Base-by-base conservation (phyloP, 202 grass and related monocot species). In the Zizania palustris region DNA sequence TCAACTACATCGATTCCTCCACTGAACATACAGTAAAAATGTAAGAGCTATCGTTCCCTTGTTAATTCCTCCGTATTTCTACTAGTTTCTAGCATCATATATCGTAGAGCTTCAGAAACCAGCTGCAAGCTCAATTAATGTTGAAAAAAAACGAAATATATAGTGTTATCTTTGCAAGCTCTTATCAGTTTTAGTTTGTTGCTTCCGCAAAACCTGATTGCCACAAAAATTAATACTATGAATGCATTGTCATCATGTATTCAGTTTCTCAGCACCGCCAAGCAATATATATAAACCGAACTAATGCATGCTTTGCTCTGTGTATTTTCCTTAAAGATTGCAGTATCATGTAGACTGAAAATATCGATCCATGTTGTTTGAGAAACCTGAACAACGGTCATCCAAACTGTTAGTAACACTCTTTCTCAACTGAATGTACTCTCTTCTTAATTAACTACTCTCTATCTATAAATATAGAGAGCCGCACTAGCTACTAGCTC, bases 331-430 rank as follows among this genome's bases (percentile, higher is more conserved):
- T 64, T 42, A 3, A 7, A 42, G 4, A 15, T 60, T 60, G 28
- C 58, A 60, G 28, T 13, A 60, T 2, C 56, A 13, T 60, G 58
- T 36, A 3, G 11, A 13, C 21, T 13, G 44, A 11, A 11, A 63
- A 36, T 35, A 7, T 39, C 38, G 13, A 63, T 63, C 45, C 44
- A 40, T 40, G 11, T 18, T 60, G 38, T 45, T 8, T 15, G 7
- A 43, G 14, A 76, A 28, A 75, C 46, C 22, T 21, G 35, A 63
- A 44, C 55, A 63, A 44, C 55, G 53, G 43, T 45, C 64, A 13
- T 50, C 45, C 20, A 83, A 6, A 55, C 11, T 43, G 28, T 22
- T 5, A 9, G 19, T 19, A 8, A 1, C 16, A 22, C 7, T 50
- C 5, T 5, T 71, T 1, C 42, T 53, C 49, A 8, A 53, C 0